Conservation (phyloP, 768 basidiomycete species). For the Coprinopsis marcescibilis region DNA sequence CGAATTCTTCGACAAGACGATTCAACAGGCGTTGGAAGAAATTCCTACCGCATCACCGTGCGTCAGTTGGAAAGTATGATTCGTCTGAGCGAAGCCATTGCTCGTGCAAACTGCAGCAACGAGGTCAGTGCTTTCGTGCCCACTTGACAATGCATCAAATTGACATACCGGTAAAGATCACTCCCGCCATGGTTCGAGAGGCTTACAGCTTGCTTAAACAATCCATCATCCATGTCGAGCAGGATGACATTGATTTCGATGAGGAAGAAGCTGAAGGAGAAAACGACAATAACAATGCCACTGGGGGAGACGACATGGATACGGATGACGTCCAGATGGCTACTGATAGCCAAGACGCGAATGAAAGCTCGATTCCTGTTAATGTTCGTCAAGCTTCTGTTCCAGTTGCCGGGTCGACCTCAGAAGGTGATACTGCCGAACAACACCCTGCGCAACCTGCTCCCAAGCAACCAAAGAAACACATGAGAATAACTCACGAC, state of each 20-base stretch:
- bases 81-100: conserved; percentile 94
- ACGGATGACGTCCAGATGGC: conserved; percentile 47
- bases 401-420: conserved; percentile 29
- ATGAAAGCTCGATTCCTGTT: conserved; percentile 41
- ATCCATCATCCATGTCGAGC: conserved; percentile 98
- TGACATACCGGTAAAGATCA: conserved; percentile 53
- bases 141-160: not conserved
- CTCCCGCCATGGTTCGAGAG: conserved; percentile 90
- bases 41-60: conserved; percentile 96
- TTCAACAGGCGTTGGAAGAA: conserved; percentile 77
- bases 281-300: conserved; percentile 32
- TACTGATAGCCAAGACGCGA: conserved; percentile 37
- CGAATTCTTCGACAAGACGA: conserved; percentile 90
- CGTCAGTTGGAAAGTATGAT: conserved; percentile 99
- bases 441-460: conserved; percentile 21
- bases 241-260: conserved; percentile 97
- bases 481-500: conserved; percentile 95
- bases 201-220: conserved; percentile 91
- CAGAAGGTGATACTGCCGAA: conserved; percentile 28
- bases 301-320: conserved; percentile 23
- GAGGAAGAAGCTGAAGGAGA: conserved; percentile 74
- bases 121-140: conserved; percentile 69
- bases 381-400: conserved; percentile 25
- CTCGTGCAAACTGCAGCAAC: conserved; percentile 92
- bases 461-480: conserved; percentile 45